Percentiles rank a stretch among this genome's conserved stretches.
These are phyloP conservation scores for Avena insularis DNA, from an alignment of 176 grass and related monocot genomes.

Conservation along the genomic window DNA sequence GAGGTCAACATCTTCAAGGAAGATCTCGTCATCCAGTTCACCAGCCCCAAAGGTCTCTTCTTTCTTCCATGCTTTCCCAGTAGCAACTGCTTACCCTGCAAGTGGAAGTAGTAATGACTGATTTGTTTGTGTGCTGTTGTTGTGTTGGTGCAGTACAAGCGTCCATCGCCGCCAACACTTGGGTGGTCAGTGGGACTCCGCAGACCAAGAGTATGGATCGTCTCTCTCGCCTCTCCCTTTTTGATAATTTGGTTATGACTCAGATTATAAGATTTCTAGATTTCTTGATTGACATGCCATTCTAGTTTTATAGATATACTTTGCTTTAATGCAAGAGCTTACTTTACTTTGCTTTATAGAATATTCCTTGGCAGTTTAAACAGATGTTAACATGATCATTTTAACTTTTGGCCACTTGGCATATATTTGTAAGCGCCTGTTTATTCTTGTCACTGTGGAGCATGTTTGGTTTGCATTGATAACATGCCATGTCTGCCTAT, in stretches of 20 bases:
- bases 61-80: not conserved
- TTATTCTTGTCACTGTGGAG: not conserved
- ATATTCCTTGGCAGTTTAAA: not conserved
- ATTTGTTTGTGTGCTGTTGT: not conserved
- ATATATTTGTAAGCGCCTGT: not conserved
- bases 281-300: not conserved
- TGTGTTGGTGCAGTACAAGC: constrained; percentile 77
- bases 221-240: not conserved
- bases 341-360: too few species aligned
- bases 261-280: not conserved
- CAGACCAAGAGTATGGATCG: constrained; percentile 84
- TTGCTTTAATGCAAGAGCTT: not conserved
- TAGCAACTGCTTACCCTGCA: not conserved
- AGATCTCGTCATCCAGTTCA: constrained; percentile 97
- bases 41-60: constrained; percentile 81
- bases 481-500: not conserved
- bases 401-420: not conserved
- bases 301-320: not conserved
- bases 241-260: not conserved
- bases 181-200: constrained; percentile 93
- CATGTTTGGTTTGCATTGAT: not conserved
- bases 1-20: constrained; percentile 99
- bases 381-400: not conserved
- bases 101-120: not conserved
- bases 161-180: constrained; percentile 97